A percentile compares a stretch with the other conserved stretches of the same genome.
phyloP scores from a whole-genome alignment of 345 rosid genomes.

The Pistacia atlantica region DNA sequence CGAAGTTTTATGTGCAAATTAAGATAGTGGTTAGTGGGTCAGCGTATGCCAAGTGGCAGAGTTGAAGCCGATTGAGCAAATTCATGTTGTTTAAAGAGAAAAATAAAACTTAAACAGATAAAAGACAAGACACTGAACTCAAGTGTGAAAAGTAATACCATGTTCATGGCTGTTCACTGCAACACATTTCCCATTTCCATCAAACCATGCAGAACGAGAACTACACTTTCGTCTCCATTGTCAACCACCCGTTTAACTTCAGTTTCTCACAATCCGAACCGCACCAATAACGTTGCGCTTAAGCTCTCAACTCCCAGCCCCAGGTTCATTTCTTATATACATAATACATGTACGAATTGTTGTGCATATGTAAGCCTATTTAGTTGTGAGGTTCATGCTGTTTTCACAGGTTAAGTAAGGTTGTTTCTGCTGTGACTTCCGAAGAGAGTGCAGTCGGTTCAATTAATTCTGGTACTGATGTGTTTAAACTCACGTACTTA shows the following conservation, averaged over 20 bases:
- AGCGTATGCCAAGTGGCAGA: conserved; percentile 32
- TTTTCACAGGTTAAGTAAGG: conserved; percentile 29
- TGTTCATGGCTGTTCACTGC: conserved; percentile 45
- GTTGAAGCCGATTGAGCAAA: conserved; percentile 14
- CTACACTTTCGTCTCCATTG: conserved; percentile 27
- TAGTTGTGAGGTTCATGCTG: neutral
- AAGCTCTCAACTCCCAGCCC: conserved; percentile 37
- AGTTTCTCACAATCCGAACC: conserved; percentile 9
- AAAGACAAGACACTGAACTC: neutral
- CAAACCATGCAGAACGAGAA: conserved; percentile 24
- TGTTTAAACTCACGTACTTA: conserved; percentile 71
- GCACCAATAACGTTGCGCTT: conserved; percentile 23
- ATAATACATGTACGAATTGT: neutral
- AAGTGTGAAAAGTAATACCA: neutral
- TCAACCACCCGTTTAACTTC: conserved; percentile 27
- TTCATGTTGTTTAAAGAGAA: neutral
- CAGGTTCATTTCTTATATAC: conserved; percentile 6
- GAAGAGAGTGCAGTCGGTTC: conserved; percentile 58
- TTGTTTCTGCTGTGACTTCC: conserved; percentile 62
- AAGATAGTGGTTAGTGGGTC: conserved; percentile 1
- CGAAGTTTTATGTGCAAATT: too few relatives aligned
- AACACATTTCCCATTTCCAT: conserved; percentile 29
- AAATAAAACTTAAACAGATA: neutral
- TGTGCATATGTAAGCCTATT: neutral
- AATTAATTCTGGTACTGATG: conserved; percentile 47